These are phyloP conservation scores for Blakeslea trispora DNA, from an alignment of 371 early-diverging fungal genomes.

Conservation along the genomic window DNA sequence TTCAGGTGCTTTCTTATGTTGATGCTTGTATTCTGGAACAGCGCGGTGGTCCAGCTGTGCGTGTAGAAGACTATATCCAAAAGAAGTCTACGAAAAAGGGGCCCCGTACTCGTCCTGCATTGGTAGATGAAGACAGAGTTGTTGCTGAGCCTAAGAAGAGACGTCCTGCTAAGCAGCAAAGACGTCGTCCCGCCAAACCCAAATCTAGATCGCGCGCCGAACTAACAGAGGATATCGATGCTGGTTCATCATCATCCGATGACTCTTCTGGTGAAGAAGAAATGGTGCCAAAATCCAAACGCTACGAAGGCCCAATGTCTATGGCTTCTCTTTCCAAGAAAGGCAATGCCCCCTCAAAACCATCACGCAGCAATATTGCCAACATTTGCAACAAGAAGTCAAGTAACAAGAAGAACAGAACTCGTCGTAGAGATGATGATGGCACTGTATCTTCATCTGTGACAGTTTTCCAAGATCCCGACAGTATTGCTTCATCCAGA, in stretches of 20 bases:
- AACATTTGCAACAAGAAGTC: slow-evolving; percentile 9
- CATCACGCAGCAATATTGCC: neutral
- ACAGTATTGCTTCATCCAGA: slow-evolving; percentile 38
- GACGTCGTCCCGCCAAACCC: slow-evolving; percentile 18
- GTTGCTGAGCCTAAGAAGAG: neutral
- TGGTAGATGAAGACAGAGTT: slow-evolving; percentile 7
- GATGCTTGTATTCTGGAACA: slow-evolving; percentile 54
- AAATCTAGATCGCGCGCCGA: slow-evolving; percentile 23
- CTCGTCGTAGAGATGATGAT: slow-evolving; percentile 23
- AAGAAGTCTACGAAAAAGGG: slow-evolving; percentile 16
- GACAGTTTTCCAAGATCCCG: slow-evolving; percentile 26
- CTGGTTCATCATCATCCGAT: slow-evolving; percentile 20
- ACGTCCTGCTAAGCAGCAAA: slow-evolving; percentile 12
- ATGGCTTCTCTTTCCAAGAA: slow-evolving; percentile 44
- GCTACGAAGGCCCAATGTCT: slow-evolving; percentile 36
- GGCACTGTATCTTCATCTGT: slow-evolving; percentile 20
- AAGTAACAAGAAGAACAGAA: slow-evolving; percentile 8
- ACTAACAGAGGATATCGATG: slow-evolving; percentile 27
- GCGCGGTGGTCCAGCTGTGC: slow-evolving; percentile 47
- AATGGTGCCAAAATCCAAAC: slow-evolving; percentile 5
- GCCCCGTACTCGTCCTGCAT: slow-evolving; percentile 20
- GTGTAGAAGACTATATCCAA: slow-evolving; percentile 38
- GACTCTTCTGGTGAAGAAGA: slow-evolving; percentile 15
- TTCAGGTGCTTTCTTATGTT: slow-evolving; percentile 45
- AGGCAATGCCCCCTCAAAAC: neutral